Base-by-base conservation (phyloP, 306 rosid species). In the Sophora flavescens region DNA sequence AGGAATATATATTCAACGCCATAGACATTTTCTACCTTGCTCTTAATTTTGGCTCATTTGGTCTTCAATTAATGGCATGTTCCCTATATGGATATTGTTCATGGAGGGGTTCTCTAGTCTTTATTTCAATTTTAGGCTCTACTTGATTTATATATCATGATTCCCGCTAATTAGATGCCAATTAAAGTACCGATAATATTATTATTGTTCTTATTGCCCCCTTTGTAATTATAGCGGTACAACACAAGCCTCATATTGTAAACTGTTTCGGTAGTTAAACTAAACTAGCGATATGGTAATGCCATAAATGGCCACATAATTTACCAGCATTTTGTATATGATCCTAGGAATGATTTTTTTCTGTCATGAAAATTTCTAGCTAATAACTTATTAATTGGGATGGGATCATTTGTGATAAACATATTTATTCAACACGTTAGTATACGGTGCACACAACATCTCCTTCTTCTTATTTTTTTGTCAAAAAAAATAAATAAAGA, bases 71-170 rank as follows among this genome's bases (percentile, higher is more conserved):
- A 58, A 38, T 47, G 57, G 48, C 16, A 38, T 30, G 14, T 59
- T n/a, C n/a, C 48, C 26, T 2, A 56, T 58, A 51, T 62, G 33
- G 33, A 54, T 15, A 64, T 28, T 52, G n/a, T 72, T 32, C 56
- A 63, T 53, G 72, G 63, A 62, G 81, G 85, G 85, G 81, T 50
- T 73, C 63, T 59, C 74, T 54, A 63, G 84, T 61, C 71, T 63
- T 53, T 50, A 7, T 35, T 6, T 10, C 11, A 16, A 3, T 63
- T 63, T 70, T 63, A 6, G 28, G 52, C 44, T 72, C 60, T 51
- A 53, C 44, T 59, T 42, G 63, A 72, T 57, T 70, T 38, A 22
- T 64, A 39, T 22, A 44, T 74, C 44, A 26, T 68, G 28, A 75
- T 16, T 68, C 28, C 14, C 66, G 63, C 17, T 17, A 16, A 33